These are phyloP conservation scores for Buddleja alternifolia DNA, from an alignment of 257 asterid genomes.

Conservation along the genomic window DNA sequence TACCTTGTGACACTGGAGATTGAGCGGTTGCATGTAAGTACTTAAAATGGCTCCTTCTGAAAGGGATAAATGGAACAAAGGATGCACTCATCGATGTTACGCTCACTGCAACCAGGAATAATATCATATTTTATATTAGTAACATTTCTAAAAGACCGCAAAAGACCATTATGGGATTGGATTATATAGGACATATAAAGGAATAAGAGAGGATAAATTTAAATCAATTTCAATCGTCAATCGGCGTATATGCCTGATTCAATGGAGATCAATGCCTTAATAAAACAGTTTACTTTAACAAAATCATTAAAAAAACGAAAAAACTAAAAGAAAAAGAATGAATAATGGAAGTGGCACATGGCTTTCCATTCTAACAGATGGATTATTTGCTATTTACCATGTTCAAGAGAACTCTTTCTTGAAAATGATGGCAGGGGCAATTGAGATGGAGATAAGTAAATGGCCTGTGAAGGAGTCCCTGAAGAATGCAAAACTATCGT, in stretches of 20 bases:
- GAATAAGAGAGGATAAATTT: slow-evolving; percentile 14
- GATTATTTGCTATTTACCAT: slow-evolving; percentile 49
- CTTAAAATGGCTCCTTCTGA: slow-evolving; percentile 44
- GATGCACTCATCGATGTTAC: slow-evolving; percentile 44
- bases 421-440: slow-evolving; percentile 46
- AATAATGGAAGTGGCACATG: neutral
- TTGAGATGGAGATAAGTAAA: slow-evolving; percentile 63
- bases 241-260: neutral
- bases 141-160: neutral
- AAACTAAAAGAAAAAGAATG: neutral
- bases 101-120: slow-evolving; percentile 48
- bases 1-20: slow-evolving; percentile 67
- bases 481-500: slow-evolving; percentile 20
- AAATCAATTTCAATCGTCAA: slow-evolving; percentile 5
- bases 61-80: slow-evolving; percentile 41
- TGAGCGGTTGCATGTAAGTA: slow-evolving; percentile 61
- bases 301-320: slow-evolving; percentile 1
- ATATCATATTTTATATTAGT: slow-evolving; percentile 18
- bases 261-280: neutral
- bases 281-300: neutral
- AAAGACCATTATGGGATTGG: slow-evolving; percentile 4
- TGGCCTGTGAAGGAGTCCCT: slow-evolving; percentile 57
- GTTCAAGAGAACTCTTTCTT: slow-evolving; percentile 41
- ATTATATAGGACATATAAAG: slow-evolving; percentile 12
- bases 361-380: slow-evolving; percentile 18